These are phyloP conservation scores for Botryotinia convoluta DNA, from an alignment of 2,329 filamentous ascomycete genomes.

Conservation along the genomic window DNA sequence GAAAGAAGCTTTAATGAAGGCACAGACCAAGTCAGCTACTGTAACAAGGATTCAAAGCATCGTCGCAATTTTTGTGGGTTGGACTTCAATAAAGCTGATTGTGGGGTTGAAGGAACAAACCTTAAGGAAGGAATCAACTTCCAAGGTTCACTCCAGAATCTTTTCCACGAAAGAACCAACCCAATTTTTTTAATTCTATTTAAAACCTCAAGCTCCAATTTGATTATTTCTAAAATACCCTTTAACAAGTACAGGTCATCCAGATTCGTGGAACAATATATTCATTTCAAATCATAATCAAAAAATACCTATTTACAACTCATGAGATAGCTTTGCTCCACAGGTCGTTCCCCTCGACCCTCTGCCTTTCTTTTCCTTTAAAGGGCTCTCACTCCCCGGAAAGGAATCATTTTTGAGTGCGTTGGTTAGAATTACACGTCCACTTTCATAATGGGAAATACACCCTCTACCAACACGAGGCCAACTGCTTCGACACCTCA, in stretches of 20 bases:
- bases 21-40: conserved; percentile 2
- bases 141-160: conserved; percentile 11
- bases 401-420: conserved; percentile 9
- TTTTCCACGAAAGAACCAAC: conserved; percentile 5
- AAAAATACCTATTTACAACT: conserved; percentile 1
- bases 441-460: conserved; percentile 45
- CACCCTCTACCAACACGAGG: conserved; percentile 43
- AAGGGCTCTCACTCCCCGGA: background rate
- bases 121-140: conserved; percentile 7
- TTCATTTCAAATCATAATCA: conserved; percentile 3
- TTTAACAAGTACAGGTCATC: background rate
- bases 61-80: conserved; percentile 8
- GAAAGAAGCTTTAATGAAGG: background rate
- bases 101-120: conserved; percentile 5
- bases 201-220: background rate
- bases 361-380: background rate
- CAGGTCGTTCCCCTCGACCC: background rate
- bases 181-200: background rate
- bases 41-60: conserved; percentile 7
- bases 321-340: background rate
- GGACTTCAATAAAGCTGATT: conserved; percentile 7
- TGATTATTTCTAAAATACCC: conserved; percentile 5
- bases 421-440: conserved; percentile 23
- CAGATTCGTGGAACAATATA: background rate
- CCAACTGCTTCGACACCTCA: conserved; percentile 39